phyloP scores from a whole-genome alignment of 305 asterid species.

The Fraxinus greggii region DNA sequence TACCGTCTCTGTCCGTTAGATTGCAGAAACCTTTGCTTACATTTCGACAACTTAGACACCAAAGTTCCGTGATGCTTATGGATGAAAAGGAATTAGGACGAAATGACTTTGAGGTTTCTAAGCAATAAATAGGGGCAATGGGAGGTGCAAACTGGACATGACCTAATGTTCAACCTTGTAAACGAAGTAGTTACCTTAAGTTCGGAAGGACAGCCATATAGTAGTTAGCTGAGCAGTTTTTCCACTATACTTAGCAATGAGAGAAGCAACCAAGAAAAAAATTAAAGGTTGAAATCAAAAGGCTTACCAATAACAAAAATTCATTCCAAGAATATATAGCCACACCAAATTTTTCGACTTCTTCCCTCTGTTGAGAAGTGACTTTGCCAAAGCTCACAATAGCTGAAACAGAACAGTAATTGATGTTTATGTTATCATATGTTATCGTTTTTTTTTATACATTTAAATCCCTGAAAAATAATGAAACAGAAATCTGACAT shows the following conservation, averaged over 20 bases:
- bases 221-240: background rate
- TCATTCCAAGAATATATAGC: slow-evolving; percentile 62
- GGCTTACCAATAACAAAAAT: slow-evolving; percentile 59
- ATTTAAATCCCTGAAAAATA: slow-evolving; percentile 11
- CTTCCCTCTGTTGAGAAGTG: slow-evolving; percentile 54
- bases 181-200: background rate
- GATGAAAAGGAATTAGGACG: background rate
- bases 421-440: slow-evolving; percentile 1
- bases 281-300: slow-evolving; percentile 5
- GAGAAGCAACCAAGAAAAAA: slow-evolving; percentile 17
- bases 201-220: slow-evolving; percentile 14
- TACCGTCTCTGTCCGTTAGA: background rate
- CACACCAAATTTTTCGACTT: slow-evolving; percentile 49
- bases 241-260: background rate
- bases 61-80: background rate
- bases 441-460: background rate
- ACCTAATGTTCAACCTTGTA: slow-evolving; percentile 9
- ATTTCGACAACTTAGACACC: background rate
- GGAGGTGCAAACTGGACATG: slow-evolving; percentile 18
- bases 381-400: slow-evolving; percentile 70
- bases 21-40: background rate
- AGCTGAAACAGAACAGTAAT: slow-evolving; percentile 41
- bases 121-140: slow-evolving; percentile 14
- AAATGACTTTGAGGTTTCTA: background rate
- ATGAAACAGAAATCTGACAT: slow-evolving; percentile 24